Evolutionary conservation across 2,329 filamentous ascomycete species (phyloP).

Genomic region (Fusarium udum): DNA sequence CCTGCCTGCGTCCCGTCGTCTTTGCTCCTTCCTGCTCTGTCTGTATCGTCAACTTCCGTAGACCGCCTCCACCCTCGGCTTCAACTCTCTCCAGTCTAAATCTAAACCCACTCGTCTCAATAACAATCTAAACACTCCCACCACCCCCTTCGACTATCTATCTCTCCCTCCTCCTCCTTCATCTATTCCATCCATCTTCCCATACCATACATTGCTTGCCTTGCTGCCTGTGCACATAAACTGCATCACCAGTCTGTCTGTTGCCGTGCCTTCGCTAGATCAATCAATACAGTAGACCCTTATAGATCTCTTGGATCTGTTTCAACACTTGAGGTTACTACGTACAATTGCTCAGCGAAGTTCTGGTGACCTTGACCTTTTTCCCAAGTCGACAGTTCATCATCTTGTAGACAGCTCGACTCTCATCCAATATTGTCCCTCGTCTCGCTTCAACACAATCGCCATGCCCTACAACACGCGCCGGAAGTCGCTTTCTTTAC

Average conservation of each 20-base stretch:
- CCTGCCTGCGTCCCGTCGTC: neutral
- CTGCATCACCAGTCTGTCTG: constrained; percentile 1
- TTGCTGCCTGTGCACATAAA: constrained; percentile 15
- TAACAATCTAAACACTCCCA: constrained; percentile 38
- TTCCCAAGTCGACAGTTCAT: constrained; percentile 28
- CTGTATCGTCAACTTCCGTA: constrained; percentile 39
- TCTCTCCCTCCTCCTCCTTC: constrained; percentile 22
- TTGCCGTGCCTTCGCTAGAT: constrained; percentile 26
- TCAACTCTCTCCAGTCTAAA: constrained; percentile 32
- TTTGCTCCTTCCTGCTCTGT: constrained; percentile 21
- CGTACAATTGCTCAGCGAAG: constrained; percentile 30
- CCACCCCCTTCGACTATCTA: constrained; percentile 27
- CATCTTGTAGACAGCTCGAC: constrained; percentile 25
- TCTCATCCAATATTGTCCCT: constrained; percentile 5
- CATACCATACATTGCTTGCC: neutral
- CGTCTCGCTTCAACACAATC: constrained; percentile 19
- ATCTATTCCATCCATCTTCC: neutral
- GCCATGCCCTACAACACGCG: constrained; percentile 95
- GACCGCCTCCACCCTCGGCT: constrained; percentile 42
- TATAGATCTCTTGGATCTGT: constrained; percentile 30
- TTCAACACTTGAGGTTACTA: constrained; percentile 24
- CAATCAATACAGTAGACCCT: constrained; percentile 21
- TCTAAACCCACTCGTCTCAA: constrained; percentile 31
- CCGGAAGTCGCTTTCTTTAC: constrained; percentile 92
- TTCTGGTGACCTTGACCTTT: constrained; percentile 25